Percentiles rank a stretch among this genome's conserved stretches.
phyloP scores from a whole-genome alignment of 2,329 filamentous ascomycete genomes.

The Talaromyces sp. region DNA sequence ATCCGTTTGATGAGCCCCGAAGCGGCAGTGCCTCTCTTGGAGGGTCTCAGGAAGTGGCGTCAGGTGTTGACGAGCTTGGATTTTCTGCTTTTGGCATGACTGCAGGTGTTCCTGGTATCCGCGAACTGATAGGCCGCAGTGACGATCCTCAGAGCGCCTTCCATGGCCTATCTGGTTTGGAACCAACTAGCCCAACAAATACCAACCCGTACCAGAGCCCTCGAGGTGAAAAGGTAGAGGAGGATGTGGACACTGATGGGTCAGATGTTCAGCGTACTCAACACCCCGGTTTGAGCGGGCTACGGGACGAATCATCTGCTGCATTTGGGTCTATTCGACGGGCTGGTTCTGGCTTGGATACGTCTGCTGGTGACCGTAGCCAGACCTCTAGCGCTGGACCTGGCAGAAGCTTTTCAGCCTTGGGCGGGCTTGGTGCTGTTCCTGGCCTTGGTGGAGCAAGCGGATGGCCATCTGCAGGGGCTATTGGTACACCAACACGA shows the following conservation, averaged over 20 bases:
- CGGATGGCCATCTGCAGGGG: slow-evolving; percentile 53
- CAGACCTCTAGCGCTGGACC: slow-evolving; percentile 85
- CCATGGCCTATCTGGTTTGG: slow-evolving; percentile 42
- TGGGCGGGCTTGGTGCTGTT: slow-evolving; percentile 49
- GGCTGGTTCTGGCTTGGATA: slow-evolving; percentile 51
- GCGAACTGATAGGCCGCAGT: slow-evolving; percentile 53
- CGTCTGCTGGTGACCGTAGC: slow-evolving; percentile 73
- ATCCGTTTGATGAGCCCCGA: slow-evolving; percentile 48
- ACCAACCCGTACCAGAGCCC: slow-evolving; percentile 97
- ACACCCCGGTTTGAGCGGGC: slow-evolving; percentile 48
- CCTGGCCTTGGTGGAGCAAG: slow-evolving; percentile 48
- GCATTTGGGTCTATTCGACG: slow-evolving; percentile 53
- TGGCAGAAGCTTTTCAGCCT: slow-evolving; percentile 60
- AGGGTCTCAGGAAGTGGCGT: slow-evolving; percentile 66
- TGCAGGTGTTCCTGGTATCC: slow-evolving; percentile 51
- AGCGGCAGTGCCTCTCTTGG: slow-evolving; percentile 64
- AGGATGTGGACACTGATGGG: slow-evolving; percentile 54
- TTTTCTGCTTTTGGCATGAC: slow-evolving; percentile 59
- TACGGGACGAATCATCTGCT: slow-evolving; percentile 45
- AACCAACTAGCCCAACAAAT: slow-evolving; percentile 82
- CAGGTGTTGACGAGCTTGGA: slow-evolving; percentile 49
- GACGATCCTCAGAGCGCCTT: slow-evolving; percentile 49
- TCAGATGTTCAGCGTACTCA: slow-evolving; percentile 48
- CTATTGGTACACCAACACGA: slow-evolving; percentile 67
- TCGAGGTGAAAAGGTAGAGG: slow-evolving; percentile 64